A percentile compares a stretch with the other conserved stretches of the same genome.
phyloP scores from a whole-genome alignment of 2,329 filamentous ascomycete genomes.

The Blumeria hordei region DNA sequence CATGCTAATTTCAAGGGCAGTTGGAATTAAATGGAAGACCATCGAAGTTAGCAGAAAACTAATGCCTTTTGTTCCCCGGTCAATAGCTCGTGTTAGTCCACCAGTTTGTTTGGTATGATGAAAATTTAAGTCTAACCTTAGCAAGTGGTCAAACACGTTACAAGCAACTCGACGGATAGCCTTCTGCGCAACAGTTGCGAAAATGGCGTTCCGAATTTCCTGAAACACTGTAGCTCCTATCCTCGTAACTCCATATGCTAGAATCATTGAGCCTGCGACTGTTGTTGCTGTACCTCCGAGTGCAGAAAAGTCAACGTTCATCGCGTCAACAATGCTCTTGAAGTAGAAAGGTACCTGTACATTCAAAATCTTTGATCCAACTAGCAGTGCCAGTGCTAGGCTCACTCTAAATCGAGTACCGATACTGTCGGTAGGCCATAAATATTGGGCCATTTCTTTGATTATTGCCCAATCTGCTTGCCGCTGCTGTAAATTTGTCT shows the following conservation, averaged over 20 bases:
- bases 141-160: conserved; percentile 77
- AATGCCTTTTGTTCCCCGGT: conserved; percentile 93
- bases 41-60: conserved; percentile 93
- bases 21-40: conserved; percentile 93
- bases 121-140: conserved; percentile 77
- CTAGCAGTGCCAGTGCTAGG: conserved; percentile 56
- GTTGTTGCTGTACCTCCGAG: conserved; percentile 74
- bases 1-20: conserved; percentile 77
- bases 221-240: conserved; percentile 79
- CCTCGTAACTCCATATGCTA: conserved; percentile 75
- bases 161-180: conserved; percentile 77
- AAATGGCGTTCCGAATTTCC: conserved; percentile 85
- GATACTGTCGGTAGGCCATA: conserved; percentile 81
- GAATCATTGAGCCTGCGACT: conserved; percentile 74
- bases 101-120: conserved; percentile 88
- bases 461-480: conserved; percentile 98
- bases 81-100: conserved; percentile 78
- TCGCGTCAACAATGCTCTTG: conserved; percentile 88
- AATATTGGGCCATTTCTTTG: conserved; percentile 86
- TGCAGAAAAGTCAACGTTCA: conserved; percentile 84
- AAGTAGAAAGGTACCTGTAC: conserved; percentile 98
- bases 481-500: conserved; percentile 63
- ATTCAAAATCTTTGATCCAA: conserved; percentile 86
- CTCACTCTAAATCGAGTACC: conserved; percentile 68
- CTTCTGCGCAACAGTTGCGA: conserved; percentile 90